Evolutionary conservation across 768 basidiomycete genomes (phyloP).

Genomic region (Suillus weaverae): DNA sequence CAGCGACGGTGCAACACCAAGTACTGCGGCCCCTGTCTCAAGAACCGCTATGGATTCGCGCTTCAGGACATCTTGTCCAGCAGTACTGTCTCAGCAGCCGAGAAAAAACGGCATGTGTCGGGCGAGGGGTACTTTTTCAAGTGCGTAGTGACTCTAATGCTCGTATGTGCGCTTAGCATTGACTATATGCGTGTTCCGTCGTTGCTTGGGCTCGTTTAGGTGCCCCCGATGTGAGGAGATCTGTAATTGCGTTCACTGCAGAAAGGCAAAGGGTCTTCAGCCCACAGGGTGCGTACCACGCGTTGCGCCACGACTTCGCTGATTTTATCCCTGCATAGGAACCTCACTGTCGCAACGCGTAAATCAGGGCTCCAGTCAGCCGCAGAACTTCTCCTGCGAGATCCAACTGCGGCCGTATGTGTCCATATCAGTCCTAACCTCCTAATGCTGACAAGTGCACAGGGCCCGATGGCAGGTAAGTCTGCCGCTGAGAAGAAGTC

Average conservation of each 20-base stretch:
- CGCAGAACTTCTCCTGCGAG: constrained; percentile 35
- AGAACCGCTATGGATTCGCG: constrained; percentile 57
- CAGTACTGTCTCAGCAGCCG: constrained; percentile 28
- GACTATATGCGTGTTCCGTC: constrained; percentile 7
- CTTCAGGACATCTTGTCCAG: constrained; percentile 44
- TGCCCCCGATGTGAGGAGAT: constrained; percentile 67
- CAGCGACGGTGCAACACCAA: constrained; percentile 51
- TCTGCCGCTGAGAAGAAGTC: constrained; percentile 12
- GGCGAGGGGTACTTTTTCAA: constrained; percentile 49
- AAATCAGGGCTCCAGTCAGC: constrained; percentile 40
- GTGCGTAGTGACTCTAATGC: constrained; percentile 33
- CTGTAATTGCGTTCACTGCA: constrained; percentile 69
- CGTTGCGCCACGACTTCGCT: constrained; percentile 3
- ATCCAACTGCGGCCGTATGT: constrained; percentile 35
- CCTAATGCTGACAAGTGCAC: constrained; percentile 13
- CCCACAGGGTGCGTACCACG: constrained; percentile 52
- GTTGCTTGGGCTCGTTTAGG: constrained; percentile 34
- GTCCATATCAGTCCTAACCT: neutral
- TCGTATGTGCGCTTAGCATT: constrained; percentile 12
- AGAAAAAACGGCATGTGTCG: constrained; percentile 28
- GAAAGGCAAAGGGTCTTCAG: constrained; percentile 60
- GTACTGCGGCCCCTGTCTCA: constrained; percentile 67
- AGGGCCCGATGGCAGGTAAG: constrained; percentile 31
- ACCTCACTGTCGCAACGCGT: constrained; percentile 38
- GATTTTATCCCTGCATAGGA: constrained; percentile 29